Evolutionary conservation across 495 filamentous ascomycete genomes (phyloP).

Genomic region (Penicillium arizonense): DNA sequence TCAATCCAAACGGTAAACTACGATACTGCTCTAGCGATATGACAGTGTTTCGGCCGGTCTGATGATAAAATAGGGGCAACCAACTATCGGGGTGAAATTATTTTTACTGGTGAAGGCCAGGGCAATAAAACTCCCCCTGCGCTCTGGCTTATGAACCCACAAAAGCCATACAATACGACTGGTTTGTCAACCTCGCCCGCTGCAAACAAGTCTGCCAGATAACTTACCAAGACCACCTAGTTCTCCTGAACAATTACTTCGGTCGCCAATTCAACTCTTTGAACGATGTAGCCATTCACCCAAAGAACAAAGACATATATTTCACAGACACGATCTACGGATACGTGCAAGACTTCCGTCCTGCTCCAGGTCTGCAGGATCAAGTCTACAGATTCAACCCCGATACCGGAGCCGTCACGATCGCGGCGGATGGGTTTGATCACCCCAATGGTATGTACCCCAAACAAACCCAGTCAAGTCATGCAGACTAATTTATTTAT

Average conservation of each 20-base stretch:
- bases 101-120: conserved; percentile 48
- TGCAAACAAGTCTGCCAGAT: not conserved
- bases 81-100: conserved; percentile 45
- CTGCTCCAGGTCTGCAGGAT: conserved; percentile 26
- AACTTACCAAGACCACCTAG: not conserved
- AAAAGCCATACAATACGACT: conserved; percentile 49
- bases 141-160: conserved; percentile 45
- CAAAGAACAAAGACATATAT: conserved; percentile 44
- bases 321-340: conserved; percentile 44
- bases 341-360: conserved; percentile 33
- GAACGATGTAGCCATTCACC: conserved; percentile 30
- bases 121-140: conserved; percentile 40
- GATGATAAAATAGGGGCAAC: conserved; percentile 34
- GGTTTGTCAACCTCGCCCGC: conserved; percentile 20
- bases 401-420: conserved; percentile 38
- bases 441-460: conserved; percentile 28
- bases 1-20: conserved; percentile 50
- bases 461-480: not conserved
- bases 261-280: conserved; percentile 32
- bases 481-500: not conserved
- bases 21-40: not conserved
- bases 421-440: conserved; percentile 37
- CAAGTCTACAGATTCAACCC: conserved; percentile 45
- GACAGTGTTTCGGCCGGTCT: not conserved
- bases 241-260: conserved; percentile 36